Conservation (phyloP, 257 asterid genomes). For the Rhazya stricta region DNA sequence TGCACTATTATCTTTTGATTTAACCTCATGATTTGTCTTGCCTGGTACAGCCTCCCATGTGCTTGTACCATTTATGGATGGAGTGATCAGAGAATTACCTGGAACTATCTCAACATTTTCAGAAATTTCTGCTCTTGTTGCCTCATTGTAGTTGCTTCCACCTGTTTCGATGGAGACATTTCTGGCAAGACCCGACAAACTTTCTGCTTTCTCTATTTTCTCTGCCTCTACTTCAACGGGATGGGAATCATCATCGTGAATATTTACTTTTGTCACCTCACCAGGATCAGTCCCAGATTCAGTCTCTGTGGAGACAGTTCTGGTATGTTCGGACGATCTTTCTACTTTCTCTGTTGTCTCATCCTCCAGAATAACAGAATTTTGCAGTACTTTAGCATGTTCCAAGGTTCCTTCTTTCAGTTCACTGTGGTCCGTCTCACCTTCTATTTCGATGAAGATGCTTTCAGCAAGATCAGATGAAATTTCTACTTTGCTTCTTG, state of each 20-base stretch:
- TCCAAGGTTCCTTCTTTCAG: background rate
- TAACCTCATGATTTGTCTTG: background rate
- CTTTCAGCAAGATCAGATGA: background rate
- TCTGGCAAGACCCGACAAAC: background rate
- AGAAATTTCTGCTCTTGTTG: background rate
- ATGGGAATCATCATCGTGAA: background rate
- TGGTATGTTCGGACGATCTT: background rate
- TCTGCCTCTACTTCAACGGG: background rate
- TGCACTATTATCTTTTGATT: background rate
- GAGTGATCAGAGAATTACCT: background rate
- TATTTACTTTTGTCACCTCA: background rate
- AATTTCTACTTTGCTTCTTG: background rate
- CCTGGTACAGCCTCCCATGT: background rate
- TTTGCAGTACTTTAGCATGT: background rate
- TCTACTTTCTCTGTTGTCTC: slow-evolving; percentile 4
- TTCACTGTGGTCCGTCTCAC: slow-evolving; percentile 1
- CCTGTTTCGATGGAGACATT: background rate
- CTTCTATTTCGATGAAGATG: background rate
- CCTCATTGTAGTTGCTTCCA: background rate
- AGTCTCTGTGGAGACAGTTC: background rate
- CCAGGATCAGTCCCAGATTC: background rate
- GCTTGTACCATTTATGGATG: background rate
- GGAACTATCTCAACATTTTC: background rate
- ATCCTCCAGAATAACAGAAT: background rate
- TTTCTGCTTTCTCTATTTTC: background rate